Conservation (phyloP, 1,139 yeast species). For the Saccharomyces pastorianus region DNA sequence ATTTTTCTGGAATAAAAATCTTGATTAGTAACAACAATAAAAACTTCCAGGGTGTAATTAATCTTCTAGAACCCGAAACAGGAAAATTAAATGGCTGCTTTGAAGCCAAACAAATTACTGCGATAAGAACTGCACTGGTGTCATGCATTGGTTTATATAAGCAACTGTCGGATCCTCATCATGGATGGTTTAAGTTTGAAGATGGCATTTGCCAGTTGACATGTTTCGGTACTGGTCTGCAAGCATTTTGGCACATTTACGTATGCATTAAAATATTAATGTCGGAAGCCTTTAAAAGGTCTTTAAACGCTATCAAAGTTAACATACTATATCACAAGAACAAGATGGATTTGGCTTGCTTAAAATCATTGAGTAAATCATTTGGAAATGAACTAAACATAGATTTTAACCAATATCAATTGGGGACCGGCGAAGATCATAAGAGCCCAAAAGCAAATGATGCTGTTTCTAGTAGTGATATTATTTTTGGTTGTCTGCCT, state of each 20-base stretch:
- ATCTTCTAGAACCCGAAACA: conserved; percentile 41
- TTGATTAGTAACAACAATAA: conserved; percentile 44
- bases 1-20: conserved; percentile 36
- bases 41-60: conserved; percentile 46
- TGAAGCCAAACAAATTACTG: conserved; percentile 55
- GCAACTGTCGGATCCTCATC: conserved; percentile 15
- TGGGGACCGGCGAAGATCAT: conserved; percentile 7
- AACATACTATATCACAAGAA: conserved; percentile 39
- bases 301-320: conserved; percentile 35
- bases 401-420: conserved; percentile 5
- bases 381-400: conserved; percentile 1
- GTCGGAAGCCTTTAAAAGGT: conserved; percentile 19
- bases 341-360: conserved; percentile 35
- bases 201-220: conserved; percentile 13
- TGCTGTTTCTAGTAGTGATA: conserved; percentile 26
- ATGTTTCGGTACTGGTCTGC: conserved; percentile 60
- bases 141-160: conserved; percentile 39
- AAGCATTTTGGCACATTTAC: conserved; percentile 49
- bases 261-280: conserved; percentile 26
- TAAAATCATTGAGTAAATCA: conserved; percentile 17
- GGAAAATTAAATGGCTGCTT: conserved; percentile 49
- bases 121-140: conserved; percentile 61
- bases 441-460: conserved; percentile 9
- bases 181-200: conserved; percentile 17
- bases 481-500: conserved; percentile 56